phyloP scores from a whole-genome alignment of 495 filamentous ascomycete genomes.

The Thozetella sp. region DNA sequence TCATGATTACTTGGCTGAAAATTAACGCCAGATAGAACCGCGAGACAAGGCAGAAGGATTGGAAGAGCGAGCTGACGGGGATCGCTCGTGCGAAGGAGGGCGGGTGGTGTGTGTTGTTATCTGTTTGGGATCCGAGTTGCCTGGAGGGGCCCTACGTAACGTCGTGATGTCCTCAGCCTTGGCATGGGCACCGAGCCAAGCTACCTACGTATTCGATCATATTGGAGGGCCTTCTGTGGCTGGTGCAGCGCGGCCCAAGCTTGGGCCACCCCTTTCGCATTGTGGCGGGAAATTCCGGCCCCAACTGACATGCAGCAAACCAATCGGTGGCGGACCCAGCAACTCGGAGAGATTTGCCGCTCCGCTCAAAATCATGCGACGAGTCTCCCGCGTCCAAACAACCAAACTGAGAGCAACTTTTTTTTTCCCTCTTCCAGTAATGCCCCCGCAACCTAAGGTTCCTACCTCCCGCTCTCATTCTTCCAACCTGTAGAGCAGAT shows the following conservation, averaged over 20 bases:
- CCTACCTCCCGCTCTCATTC: neutral
- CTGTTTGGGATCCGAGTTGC: neutral
- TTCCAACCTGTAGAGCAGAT: constrained; percentile 3
- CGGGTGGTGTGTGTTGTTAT: neutral
- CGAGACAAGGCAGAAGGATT: no score
- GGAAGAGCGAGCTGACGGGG: no score
- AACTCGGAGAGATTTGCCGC: constrained; percentile 19
- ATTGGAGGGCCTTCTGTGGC: constrained; percentile 5
- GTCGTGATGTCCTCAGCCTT: neutral
- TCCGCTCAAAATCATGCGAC: constrained; percentile 22
- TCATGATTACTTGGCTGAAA: constrained; percentile 22
- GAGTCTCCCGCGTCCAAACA: constrained; percentile 1
- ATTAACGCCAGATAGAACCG: no score
- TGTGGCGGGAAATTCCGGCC: constrained; percentile 1
- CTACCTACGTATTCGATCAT: no score
- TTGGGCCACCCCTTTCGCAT: neutral
- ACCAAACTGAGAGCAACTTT: no score
- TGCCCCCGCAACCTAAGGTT: neutral
- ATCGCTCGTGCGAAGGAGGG: neutral
- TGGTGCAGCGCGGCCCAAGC: constrained; percentile 7
- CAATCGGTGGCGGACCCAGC: constrained; percentile 17
- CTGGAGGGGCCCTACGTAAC: neutral
- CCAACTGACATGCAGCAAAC: constrained; percentile 27
- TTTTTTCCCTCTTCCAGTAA: constrained; percentile 1
- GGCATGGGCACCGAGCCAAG: neutral